Evolutionary conservation across 441 rosid species (phyloP).

Genomic region (Gossypium trilobum): DNA sequence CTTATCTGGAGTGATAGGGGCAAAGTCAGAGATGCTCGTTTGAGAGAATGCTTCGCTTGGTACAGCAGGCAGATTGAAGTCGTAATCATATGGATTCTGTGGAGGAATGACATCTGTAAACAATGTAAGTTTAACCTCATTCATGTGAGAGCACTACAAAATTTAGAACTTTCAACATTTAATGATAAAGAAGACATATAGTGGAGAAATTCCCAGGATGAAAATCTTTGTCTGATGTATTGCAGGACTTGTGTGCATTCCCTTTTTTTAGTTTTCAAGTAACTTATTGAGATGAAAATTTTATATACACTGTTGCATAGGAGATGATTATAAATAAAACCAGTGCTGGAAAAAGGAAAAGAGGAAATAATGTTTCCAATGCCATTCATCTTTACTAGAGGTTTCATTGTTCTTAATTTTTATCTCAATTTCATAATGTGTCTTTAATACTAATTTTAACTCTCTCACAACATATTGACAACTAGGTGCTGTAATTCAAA

Average conservation of each 20-base stretch:
- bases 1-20: conserved; percentile 54
- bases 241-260: not conserved
- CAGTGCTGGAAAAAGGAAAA: not conserved
- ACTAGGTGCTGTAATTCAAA: not conserved
- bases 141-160: conserved; percentile 8
- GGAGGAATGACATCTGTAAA: conserved; percentile 28
- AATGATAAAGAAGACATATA: not conserved
- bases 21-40: conserved; percentile 20
- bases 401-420: not conserved
- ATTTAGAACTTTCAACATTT: not conserved
- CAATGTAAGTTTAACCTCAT: conserved; percentile 11
- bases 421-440: not conserved
- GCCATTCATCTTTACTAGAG: not conserved
- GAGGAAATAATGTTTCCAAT: not conserved
- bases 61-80: conserved; percentile 28
- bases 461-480: not conserved
- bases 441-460: not conserved
- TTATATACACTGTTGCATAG: not conserved
- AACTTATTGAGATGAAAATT: not conserved
- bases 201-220: not conserved
- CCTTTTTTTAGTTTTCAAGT: not conserved
- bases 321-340: not conserved
- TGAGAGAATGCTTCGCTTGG: conserved; percentile 21
- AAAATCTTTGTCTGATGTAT: not conserved
- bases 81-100: conserved; percentile 25